Evolutionary conservation across 2,329 filamentous ascomycete species (phyloP).

Genomic region (Penicillium freii): DNA sequence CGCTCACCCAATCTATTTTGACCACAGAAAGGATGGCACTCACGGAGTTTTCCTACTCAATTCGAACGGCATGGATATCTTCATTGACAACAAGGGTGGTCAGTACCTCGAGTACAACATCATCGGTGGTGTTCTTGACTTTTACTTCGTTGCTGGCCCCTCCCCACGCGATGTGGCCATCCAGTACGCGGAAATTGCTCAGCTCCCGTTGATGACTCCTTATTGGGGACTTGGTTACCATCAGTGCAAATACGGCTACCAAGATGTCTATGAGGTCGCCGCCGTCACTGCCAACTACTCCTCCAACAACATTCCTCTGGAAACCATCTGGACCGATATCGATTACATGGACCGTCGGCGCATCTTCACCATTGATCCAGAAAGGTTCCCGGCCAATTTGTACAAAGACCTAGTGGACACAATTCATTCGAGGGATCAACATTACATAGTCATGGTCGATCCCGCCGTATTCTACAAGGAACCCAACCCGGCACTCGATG

Average conservation of each 20-base stretch:
- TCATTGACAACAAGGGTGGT: slow-evolving; percentile 56
- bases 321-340: slow-evolving; percentile 46
- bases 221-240: slow-evolving; percentile 60
- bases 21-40: slow-evolving; percentile 56
- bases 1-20: slow-evolving; percentile 66
- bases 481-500: slow-evolving; percentile 8
- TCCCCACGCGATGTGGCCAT: slow-evolving; percentile 51
- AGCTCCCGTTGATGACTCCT: slow-evolving; percentile 54
- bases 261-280: slow-evolving; percentile 44
- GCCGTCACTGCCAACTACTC: slow-evolving; percentile 44
- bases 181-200: slow-evolving; percentile 53
- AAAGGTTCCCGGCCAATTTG: slow-evolving; percentile 34
- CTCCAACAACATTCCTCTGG: slow-evolving; percentile 39
- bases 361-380: slow-evolving; percentile 40
- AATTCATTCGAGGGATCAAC: slow-evolving; percentile 65
- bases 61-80: slow-evolving; percentile 68
- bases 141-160: slow-evolving; percentile 59
- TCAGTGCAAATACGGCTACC: slow-evolving; percentile 63
- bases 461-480: slow-evolving; percentile 38
- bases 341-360: slow-evolving; percentile 41
- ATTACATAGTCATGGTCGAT: slow-evolving; percentile 76
- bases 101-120: slow-evolving; percentile 73
- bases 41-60: slow-evolving; percentile 66
- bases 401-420: slow-evolving; percentile 59
- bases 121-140: slow-evolving; percentile 68